These are phyloP conservation scores for Thymus mandschuricus DNA, from an alignment of 257 asterid species.

Conservation along the genomic window DNA sequence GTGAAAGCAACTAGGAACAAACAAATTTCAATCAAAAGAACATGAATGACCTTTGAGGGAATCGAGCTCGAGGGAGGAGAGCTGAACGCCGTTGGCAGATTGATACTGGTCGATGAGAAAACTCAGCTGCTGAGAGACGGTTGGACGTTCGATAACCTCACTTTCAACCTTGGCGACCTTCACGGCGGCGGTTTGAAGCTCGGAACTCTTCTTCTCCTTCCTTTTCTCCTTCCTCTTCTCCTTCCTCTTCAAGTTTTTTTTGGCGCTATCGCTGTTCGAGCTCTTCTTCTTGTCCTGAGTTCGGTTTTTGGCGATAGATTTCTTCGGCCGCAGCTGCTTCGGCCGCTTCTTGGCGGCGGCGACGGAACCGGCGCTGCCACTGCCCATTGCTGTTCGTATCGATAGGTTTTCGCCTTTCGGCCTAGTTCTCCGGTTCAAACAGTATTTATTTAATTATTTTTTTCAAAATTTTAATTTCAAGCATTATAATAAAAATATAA, in stretches of 20 bases:
- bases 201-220: slow-evolving; percentile 23
- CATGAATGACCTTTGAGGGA: slow-evolving; percentile 61
- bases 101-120: slow-evolving; percentile 70
- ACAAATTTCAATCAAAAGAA: background rate
- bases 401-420: too few species aligned
- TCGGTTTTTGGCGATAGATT: slow-evolving; percentile 29
- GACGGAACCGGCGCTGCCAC: too few species aligned
- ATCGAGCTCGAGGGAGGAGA: slow-evolving; percentile 81
- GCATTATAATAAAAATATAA: too few species aligned
- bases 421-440: too few species aligned
- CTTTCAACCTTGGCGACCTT: slow-evolving; percentile 26
- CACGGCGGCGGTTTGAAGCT: slow-evolving; percentile 20
- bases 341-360: slow-evolving; percentile 32
- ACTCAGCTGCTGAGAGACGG: slow-evolving; percentile 66
- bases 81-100: slow-evolving; percentile 60
- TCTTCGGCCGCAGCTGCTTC: slow-evolving; percentile 44
- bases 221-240: too few species aligned
- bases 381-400: too few species aligned
- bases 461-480: too few species aligned
- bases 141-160: slow-evolving; percentile 35
- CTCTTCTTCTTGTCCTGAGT: slow-evolving; percentile 35
- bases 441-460: too few species aligned
- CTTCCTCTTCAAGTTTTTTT: slow-evolving; percentile 5
- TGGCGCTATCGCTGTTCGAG: slow-evolving; percentile 30
- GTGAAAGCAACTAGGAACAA: background rate